These are phyloP conservation scores for Zymoseptoria brevis DNA, from an alignment of 2,329 filamentous ascomycete species.

Conservation along the genomic window DNA sequence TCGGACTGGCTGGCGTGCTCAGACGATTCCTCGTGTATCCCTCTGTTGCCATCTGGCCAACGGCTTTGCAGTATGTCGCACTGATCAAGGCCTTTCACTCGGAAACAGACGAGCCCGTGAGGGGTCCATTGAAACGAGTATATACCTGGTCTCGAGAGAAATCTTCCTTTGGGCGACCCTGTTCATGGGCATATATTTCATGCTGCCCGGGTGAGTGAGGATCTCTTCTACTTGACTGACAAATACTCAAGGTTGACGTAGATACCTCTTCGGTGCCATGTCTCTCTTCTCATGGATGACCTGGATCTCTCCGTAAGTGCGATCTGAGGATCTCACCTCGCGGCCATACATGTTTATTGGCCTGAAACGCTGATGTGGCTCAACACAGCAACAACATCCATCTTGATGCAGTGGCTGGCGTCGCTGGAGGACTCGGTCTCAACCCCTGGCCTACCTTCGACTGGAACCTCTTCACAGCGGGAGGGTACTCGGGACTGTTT, in stretches of 20 bases:
- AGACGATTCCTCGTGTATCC: slow-evolving; percentile 73
- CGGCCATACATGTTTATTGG: neutral
- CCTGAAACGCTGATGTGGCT: neutral
- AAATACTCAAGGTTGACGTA: neutral
- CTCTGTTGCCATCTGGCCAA: slow-evolving; percentile 81
- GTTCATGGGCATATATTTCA: slow-evolving; percentile 1
- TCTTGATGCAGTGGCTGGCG: slow-evolving; percentile 2
- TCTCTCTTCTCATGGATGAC: slow-evolving; percentile 8
- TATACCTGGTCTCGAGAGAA: slow-evolving; percentile 6
- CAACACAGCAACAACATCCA: slow-evolving; percentile 4
- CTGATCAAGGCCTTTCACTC: slow-evolving; percentile 6
- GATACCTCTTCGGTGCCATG: slow-evolving; percentile 2
- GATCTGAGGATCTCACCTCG: neutral
- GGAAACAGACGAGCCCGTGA: slow-evolving; percentile 3
- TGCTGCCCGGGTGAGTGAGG: slow-evolving; percentile 3
- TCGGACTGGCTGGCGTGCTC: slow-evolving; percentile 74
- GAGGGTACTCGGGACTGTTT: slow-evolving; percentile 50
- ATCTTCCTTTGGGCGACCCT: slow-evolving; percentile 5
- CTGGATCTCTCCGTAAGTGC: slow-evolving; percentile 6
- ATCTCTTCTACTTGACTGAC: neutral
- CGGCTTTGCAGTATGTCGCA: slow-evolving; percentile 1
- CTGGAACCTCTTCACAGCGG: slow-evolving; percentile 70
- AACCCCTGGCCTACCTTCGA: slow-evolving; percentile 60
- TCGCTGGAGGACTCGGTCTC: slow-evolving; percentile 5
- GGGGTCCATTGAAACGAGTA: slow-evolving; percentile 3